Evolutionary conservation across 2,329 filamentous ascomycete species (phyloP).

Genomic region (Aspergillus novofumigatus): DNA sequence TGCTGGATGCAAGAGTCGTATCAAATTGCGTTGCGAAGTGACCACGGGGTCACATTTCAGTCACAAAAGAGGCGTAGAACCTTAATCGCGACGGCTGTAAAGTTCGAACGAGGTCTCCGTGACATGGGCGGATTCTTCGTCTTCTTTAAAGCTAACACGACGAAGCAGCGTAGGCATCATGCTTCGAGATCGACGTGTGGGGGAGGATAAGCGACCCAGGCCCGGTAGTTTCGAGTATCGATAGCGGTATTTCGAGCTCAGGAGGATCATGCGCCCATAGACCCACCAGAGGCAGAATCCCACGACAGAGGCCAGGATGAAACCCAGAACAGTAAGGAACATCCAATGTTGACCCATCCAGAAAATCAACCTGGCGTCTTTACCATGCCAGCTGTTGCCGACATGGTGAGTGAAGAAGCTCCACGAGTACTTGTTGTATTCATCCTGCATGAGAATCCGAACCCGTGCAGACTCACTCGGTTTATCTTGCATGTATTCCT

Average conservation of each 20-base stretch:
- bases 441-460: constrained; percentile 64
- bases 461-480: constrained; percentile 50
- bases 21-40: constrained; percentile 14
- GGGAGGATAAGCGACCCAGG: constrained; percentile 24
- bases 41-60: constrained; percentile 6
- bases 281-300: constrained; percentile 49
- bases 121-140: constrained; percentile 32
- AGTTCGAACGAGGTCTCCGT: constrained; percentile 39
- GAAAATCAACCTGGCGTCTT: constrained; percentile 61
- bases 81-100: constrained; percentile 30
- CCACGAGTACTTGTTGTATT: constrained; percentile 65
- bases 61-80: constrained; percentile 1
- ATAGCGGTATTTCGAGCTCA: constrained; percentile 38
- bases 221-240: constrained; percentile 32
- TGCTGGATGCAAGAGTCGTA: constrained; percentile 23
- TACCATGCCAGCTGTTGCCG: constrained; percentile 63
- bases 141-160: constrained; percentile 37
- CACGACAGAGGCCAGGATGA: constrained; percentile 45
- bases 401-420: constrained; percentile 67
- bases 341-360: constrained; percentile 59
- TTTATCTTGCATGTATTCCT: constrained; percentile 59
- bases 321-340: constrained; percentile 50
- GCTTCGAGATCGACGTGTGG: constrained; percentile 30
- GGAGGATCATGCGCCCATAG: constrained; percentile 45
- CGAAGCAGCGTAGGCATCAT: constrained; percentile 35